These are phyloP conservation scores for Hymenoscyphus fraxineus DNA, from an alignment of 2,329 filamentous ascomycete genomes.

Conservation along the genomic window DNA sequence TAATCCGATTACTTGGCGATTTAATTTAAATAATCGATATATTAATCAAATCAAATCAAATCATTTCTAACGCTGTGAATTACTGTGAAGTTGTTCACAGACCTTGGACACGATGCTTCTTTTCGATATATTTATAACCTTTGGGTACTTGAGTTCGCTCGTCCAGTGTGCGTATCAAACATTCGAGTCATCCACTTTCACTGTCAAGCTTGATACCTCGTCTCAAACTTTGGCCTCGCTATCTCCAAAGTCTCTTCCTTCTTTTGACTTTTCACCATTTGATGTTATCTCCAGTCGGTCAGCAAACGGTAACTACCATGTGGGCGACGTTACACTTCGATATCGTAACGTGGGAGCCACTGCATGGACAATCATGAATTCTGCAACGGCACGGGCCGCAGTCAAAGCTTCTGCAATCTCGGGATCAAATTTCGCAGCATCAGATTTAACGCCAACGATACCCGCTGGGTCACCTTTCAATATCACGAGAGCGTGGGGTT, in stretches of 20 bases:
- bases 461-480: conserved; percentile 38
- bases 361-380: conserved; percentile 46
- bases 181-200: conserved; percentile 34
- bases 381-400: conserved; percentile 40
- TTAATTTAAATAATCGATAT: too few species aligned
- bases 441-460: conserved; percentile 43
- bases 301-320: conserved; percentile 53
- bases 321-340: conserved; percentile 54
- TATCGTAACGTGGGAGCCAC: conserved; percentile 42
- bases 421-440: conserved; percentile 37
- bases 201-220: conserved; percentile 41
- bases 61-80: too few species aligned
- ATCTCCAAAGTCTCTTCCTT: conserved; percentile 34
- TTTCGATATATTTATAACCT: too few species aligned
- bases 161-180: conserved; percentile 11
- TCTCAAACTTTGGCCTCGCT: conserved; percentile 49
- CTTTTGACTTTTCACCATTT: conserved; percentile 54
- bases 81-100: too few species aligned
- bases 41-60: too few species aligned
- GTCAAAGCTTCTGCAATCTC: conserved; percentile 34
- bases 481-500: conserved; percentile 50
- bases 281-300: conserved; percentile 47
- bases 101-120: too few species aligned
- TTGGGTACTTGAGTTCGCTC: too few species aligned
- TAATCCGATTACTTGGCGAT: too few species aligned